Conservation (phyloP, 2,329 filamentous ascomycete genomes). For the Phialophora verrucosa region DNA sequence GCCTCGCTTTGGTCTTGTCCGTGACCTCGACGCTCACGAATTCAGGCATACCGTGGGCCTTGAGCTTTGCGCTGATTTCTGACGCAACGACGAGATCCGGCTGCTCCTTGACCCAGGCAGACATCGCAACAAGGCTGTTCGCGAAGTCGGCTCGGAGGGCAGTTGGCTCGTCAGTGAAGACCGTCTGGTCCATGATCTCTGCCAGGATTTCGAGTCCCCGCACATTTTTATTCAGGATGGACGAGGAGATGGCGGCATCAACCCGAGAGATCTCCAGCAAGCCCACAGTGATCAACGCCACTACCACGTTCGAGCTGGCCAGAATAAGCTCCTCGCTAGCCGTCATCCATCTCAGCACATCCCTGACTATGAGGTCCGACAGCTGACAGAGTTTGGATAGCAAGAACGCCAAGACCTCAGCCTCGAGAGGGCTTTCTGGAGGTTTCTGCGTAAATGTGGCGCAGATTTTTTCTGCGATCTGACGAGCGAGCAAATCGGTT, state of each 20-base stretch:
- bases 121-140: constrained; percentile 78
- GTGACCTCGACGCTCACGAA: constrained; percentile 60
- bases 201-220: constrained; percentile 80
- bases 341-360: constrained; percentile 58
- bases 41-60: constrained; percentile 61
- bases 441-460: constrained; percentile 62
- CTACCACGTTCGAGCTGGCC: constrained; percentile 66
- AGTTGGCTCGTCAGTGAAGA: constrained; percentile 77
- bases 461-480: constrained; percentile 63
- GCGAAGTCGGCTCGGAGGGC: constrained; percentile 86
- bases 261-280: constrained; percentile 68
- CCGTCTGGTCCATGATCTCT: constrained; percentile 75
- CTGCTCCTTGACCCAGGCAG: constrained; percentile 79
- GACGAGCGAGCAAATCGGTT: constrained; percentile 62
- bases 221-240: constrained; percentile 72
- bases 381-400: constrained; percentile 66
- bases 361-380: constrained; percentile 50
- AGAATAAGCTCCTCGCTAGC: constrained; percentile 64
- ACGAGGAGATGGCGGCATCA: constrained; percentile 74
- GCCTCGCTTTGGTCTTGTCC: constrained; percentile 64
- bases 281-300: constrained; percentile 64
- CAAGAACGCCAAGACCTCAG: constrained; percentile 67
- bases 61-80: constrained; percentile 71
- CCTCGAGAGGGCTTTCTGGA: constrained; percentile 59
- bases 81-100: constrained; percentile 69